phyloP scores from a whole-genome alignment of 2,329 filamentous ascomycete genomes.

The Coniochaeta hoffmannii region DNA sequence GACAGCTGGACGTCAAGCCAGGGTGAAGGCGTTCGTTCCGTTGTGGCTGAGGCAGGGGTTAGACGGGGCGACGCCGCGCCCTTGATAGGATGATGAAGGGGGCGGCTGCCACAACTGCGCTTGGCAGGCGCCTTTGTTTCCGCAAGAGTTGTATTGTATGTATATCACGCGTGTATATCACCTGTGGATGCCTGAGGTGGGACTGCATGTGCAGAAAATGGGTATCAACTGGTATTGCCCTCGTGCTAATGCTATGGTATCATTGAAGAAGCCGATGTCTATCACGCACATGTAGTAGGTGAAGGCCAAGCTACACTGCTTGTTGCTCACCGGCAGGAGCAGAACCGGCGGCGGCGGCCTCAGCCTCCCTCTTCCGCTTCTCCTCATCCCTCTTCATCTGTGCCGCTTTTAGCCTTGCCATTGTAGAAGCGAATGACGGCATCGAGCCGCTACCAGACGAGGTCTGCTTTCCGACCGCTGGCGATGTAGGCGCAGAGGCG shows the following conservation, averaged over 20 bases:
- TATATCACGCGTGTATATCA: conserved; percentile 11
- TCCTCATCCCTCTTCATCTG: conserved; percentile 45
- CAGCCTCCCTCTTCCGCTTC: conserved; percentile 37
- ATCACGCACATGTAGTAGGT: not conserved
- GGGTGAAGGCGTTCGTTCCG: conserved; percentile 56
- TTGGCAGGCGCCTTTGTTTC: conserved; percentile 9
- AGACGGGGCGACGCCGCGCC: conserved; percentile 4
- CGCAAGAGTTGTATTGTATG: not conserved
- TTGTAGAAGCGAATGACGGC: conserved; percentile 28
- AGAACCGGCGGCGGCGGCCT: conserved; percentile 24
- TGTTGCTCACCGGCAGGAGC: conserved; percentile 2
- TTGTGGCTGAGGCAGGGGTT: conserved; percentile 55
- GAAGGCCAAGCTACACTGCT: not conserved
- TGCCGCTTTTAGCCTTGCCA: conserved; percentile 50
- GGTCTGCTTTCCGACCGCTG: not conserved
- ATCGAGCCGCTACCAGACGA: not conserved
- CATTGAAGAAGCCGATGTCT: not conserved
- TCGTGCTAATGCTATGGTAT: not conserved
- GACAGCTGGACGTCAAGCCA: conserved; percentile 36
- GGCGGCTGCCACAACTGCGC: not conserved
- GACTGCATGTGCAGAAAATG: not conserved
- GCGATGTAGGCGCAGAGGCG: conserved; percentile 1
- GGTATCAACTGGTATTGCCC: not conserved
- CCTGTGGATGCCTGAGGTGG: not conserved
- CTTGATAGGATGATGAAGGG: not conserved